These are phyloP conservation scores for Perilla frutescens DNA, from an alignment of 257 asterid species.

Conservation along the genomic window DNA sequence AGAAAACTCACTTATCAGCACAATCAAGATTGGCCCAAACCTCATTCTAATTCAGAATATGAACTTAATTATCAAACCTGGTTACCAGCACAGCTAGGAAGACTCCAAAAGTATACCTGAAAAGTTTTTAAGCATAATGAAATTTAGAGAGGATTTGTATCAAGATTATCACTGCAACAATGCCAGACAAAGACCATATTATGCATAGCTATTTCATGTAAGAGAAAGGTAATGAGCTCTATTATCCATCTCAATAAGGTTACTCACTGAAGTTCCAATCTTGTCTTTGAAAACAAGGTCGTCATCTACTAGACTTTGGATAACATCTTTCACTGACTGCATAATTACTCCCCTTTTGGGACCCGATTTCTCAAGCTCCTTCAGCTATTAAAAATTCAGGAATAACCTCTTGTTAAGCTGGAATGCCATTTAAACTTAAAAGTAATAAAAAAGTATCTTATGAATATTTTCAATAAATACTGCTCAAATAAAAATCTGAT, in stretches of 20 bases:
- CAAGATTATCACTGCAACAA: constrained; percentile 21
- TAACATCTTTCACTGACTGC: constrained; percentile 96
- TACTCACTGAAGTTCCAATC: constrained; percentile 97
- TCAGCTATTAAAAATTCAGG: constrained; percentile 59
- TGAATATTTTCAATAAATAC: constrained; percentile 21
- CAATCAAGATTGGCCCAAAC: constrained; percentile 19
- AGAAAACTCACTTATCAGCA: constrained; percentile 31
- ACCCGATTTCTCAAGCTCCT: constrained; percentile 92
- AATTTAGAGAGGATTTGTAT: constrained; percentile 23
- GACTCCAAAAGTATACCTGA: constrained; percentile 99
- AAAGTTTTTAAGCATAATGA: constrained; percentile 28
- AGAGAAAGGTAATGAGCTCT: background rate
- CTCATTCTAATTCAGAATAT: constrained; percentile 8
- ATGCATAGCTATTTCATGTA: constrained; percentile 4
- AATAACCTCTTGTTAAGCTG: constrained; percentile 23
- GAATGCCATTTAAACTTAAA: background rate
- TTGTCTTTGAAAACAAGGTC: constrained; percentile 97
- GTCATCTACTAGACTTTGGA: constrained; percentile 90
- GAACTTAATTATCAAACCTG: constrained; percentile 59
- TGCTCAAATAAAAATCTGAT: background rate
- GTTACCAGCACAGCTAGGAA: constrained; percentile 99
- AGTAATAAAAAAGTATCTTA: background rate
- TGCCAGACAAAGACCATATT: constrained; percentile 7
- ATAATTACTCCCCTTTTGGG: constrained; percentile 93
- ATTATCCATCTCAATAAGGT: constrained; percentile 30